Conservation (phyloP, 306 rosid species). For the Ceratonia siliqua region DNA sequence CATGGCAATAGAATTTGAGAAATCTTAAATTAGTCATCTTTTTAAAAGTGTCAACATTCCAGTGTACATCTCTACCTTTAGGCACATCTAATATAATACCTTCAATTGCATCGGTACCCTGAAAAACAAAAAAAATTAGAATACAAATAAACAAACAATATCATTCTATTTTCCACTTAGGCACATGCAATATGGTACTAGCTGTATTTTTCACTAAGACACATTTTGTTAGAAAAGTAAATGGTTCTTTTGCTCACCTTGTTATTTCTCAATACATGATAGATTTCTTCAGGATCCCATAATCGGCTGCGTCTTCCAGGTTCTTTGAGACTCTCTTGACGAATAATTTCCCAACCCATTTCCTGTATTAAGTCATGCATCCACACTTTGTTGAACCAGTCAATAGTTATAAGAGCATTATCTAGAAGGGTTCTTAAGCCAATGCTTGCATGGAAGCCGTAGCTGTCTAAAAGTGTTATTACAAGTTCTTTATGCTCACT, state of each 20-base stretch:
- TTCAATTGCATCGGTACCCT: not conserved
- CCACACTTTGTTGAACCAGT: not conserved
- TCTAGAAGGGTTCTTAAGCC: not conserved
- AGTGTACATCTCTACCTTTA: not conserved
- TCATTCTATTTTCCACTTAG: not conserved
- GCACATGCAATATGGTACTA: not conserved
- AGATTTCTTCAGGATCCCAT: not conserved
- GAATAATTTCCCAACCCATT: slow-evolving; percentile 17
- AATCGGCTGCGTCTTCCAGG: not conserved
- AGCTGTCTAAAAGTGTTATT: not conserved
- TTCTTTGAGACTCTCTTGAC: not conserved
- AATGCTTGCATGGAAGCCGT: not conserved
- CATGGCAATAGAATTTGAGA: no score
- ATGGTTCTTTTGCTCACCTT: not conserved
- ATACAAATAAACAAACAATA: not conserved
- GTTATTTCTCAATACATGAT: not conserved
- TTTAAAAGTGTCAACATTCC: not conserved
- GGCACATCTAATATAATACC: not conserved
- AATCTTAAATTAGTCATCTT: not conserved
- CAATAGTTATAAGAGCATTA: slow-evolving; percentile 22
- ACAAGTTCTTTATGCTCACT: not conserved
- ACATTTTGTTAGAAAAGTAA: not conserved
- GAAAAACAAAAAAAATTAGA: not conserved
- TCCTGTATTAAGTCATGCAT: slow-evolving; percentile 37
- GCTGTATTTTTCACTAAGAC: not conserved